Conservation (phyloP, 2,329 filamentous ascomycete species). For the Monosporascus ibericus region DNA sequence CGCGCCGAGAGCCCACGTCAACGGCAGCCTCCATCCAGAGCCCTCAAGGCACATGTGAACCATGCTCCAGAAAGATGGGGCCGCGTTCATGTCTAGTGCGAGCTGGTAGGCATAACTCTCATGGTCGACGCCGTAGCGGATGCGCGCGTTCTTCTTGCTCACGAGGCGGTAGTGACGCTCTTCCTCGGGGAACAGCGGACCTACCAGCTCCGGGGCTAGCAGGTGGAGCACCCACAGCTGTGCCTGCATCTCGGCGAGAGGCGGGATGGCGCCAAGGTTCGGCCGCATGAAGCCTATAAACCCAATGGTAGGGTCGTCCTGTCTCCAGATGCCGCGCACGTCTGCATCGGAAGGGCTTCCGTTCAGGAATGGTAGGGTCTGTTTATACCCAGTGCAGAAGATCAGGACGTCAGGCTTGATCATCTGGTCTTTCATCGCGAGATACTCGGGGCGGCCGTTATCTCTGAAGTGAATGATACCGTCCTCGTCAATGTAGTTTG, state of each 20-base stretch:
- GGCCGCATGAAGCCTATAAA: slow-evolving; percentile 45
- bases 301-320: slow-evolving; percentile 30
- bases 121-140: slow-evolving; percentile 36
- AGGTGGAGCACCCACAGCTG: slow-evolving; percentile 40
- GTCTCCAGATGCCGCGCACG: slow-evolving; percentile 47
- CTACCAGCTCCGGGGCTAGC: slow-evolving; percentile 11
- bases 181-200: slow-evolving; percentile 12
- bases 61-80: slow-evolving; percentile 31
- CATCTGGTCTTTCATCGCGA: slow-evolving; percentile 15
- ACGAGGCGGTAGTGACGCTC: slow-evolving; percentile 36
- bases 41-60: slow-evolving; percentile 21
- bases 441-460: slow-evolving; percentile 21
- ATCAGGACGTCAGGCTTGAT: slow-evolving; percentile 39
- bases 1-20: slow-evolving; percentile 41
- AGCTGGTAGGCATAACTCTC: slow-evolving; percentile 45
- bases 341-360: slow-evolving; percentile 21
- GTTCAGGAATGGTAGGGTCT: slow-evolving; percentile 34
- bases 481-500: slow-evolving; percentile 27
- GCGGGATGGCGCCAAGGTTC: slow-evolving; percentile 38
- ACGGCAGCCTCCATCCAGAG: slow-evolving; percentile 28
- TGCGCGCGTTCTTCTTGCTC: slow-evolving; percentile 25
- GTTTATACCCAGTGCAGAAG: slow-evolving; percentile 41
- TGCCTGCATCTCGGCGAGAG: slow-evolving; percentile 42
- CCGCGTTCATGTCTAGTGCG: slow-evolving; percentile 42
- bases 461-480: slow-evolving; percentile 32